A percentile compares a stretch with the other conserved stretches of the same genome.
Conservation (phyloP, 2,329 filamentous ascomycete species). For the Pestalotiopsis sp. region DNA sequence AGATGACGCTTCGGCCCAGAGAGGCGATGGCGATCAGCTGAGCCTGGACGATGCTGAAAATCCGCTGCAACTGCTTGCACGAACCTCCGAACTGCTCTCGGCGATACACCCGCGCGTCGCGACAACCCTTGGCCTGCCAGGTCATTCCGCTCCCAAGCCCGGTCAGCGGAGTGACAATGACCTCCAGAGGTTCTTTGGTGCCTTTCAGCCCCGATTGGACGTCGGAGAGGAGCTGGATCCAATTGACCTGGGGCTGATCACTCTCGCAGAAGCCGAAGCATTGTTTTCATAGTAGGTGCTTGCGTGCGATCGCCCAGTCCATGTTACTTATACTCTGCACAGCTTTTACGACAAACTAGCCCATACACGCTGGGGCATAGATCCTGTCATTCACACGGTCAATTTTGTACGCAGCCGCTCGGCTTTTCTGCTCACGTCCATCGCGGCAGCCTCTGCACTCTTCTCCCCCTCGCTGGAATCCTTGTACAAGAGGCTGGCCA, state of each 20-base stretch:
- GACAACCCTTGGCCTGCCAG: constrained; percentile 17
- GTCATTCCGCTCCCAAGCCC: constrained; percentile 21
- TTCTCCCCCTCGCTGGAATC: constrained; percentile 67
- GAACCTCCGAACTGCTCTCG: constrained; percentile 66
- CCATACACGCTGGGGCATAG: constrained; percentile 75
- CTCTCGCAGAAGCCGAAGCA: constrained; percentile 63
- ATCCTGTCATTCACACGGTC: constrained; percentile 66
- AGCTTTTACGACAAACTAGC: constrained; percentile 72
- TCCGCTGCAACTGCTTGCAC: constrained; percentile 71
- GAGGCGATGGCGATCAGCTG: constrained; percentile 47
- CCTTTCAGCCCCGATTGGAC: constrained; percentile 65
- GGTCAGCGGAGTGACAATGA: constrained; percentile 39
- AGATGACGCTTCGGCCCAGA: constrained; percentile 30
- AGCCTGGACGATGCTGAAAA: constrained; percentile 72
- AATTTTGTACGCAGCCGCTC: constrained; percentile 69
- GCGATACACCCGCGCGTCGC: constrained; percentile 31
- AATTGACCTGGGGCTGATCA: constrained; percentile 70
- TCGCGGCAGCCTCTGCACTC: constrained; percentile 68
- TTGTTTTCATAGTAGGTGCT: constrained; percentile 65
- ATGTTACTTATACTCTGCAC: constrained; percentile 10
- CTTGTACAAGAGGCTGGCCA: constrained; percentile 65
- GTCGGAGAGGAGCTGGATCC: constrained; percentile 67
- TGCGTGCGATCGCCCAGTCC: background rate
- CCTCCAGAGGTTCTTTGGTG: constrained; percentile 68
- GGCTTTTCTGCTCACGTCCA: constrained; percentile 72